Conservation (phyloP, 2,329 filamentous ascomycete genomes). For the Thielaviopsis euricoi region DNA sequence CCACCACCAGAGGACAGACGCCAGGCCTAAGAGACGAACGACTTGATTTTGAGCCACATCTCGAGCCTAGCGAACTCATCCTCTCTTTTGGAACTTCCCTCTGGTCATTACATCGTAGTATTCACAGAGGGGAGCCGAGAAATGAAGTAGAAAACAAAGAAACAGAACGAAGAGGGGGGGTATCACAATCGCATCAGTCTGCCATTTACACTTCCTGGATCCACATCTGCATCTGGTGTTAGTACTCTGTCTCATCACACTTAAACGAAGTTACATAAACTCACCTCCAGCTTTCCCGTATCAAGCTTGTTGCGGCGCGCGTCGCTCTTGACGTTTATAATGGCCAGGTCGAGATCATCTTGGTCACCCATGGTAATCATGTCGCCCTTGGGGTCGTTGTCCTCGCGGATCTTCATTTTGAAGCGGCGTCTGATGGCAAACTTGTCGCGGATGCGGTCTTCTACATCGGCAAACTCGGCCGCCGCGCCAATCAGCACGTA, state of each 20-base stretch:
- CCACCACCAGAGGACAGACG: neutral
- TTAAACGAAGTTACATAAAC: conserved; percentile 19
- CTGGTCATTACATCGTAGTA: neutral
- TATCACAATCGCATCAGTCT: neutral
- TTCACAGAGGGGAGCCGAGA: neutral
- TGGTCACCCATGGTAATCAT: conserved; percentile 97
- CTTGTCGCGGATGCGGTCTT: conserved; percentile 68
- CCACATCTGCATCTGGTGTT: conserved; percentile 27
- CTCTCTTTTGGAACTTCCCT: neutral
- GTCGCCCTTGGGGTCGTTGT: conserved; percentile 59
- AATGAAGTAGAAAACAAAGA: neutral
- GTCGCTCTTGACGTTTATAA: conserved; percentile 49
- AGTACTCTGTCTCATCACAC: conserved; percentile 10
- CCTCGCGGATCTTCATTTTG: conserved; percentile 78
- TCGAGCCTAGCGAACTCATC: neutral
- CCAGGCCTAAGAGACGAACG: neutral
- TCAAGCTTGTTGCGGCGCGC: conserved; percentile 62
- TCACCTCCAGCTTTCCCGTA: conserved; percentile 88
- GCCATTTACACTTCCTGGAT: conserved; percentile 27
- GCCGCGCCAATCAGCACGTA: conserved; percentile 73
- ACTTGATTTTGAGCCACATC: neutral
- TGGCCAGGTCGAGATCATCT: conserved; percentile 82
- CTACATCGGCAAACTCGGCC: conserved; percentile 61
- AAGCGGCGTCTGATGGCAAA: conserved; percentile 64
- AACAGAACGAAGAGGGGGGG: neutral